phyloP scores from a whole-genome alignment of 768 basidiomycete genomes.

The Pulveroboletus sp. region DNA sequence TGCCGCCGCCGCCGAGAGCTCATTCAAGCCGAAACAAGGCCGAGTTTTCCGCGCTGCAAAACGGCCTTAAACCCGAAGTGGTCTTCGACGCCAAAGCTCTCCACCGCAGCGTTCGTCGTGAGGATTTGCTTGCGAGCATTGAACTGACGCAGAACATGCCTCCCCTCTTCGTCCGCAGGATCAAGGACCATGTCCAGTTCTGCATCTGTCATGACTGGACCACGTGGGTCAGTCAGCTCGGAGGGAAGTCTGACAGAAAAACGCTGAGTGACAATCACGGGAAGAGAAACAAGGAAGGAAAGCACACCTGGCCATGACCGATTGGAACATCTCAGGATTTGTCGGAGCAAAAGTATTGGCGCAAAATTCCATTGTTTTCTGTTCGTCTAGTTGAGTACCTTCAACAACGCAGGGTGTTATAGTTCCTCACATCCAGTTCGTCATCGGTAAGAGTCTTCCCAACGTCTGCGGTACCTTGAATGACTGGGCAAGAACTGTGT shows the following conservation, averaged over 20 bases:
- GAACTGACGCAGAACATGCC: constrained; percentile 9
- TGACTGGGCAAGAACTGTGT: background rate
- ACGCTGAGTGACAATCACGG: too few relatives aligned
- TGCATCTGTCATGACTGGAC: background rate
- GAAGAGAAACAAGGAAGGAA: background rate
- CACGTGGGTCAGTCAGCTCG: background rate
- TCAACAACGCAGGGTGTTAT: background rate
- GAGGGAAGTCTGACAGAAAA: background rate
- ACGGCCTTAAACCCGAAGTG: constrained; percentile 11
- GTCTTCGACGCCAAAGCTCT: constrained; percentile 8
- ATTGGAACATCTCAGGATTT: constrained; percentile 6
- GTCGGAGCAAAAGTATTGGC: constrained; percentile 5
- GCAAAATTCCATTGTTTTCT: constrained; percentile 14
- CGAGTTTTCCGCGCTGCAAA: constrained; percentile 2
- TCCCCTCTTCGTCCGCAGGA: constrained; percentile 6
- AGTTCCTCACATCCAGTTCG: constrained; percentile 1
- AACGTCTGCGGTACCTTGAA: constrained; percentile 6
- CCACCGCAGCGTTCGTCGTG: constrained; percentile 12
- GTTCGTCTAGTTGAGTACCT: background rate
- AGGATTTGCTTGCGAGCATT: constrained; percentile 16
- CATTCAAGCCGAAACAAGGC: background rate
- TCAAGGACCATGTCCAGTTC: background rate
- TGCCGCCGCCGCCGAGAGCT: too few relatives aligned
- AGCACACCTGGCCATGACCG: background rate
- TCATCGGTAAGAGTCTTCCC: constrained; percentile 7